A percentile compares a stretch with the other conserved stretches of the same genome.
These are phyloP conservation scores for Pseudognaphalium luteoalbum DNA, from an alignment of 129 eudicot species.

Conservation along the genomic window DNA sequence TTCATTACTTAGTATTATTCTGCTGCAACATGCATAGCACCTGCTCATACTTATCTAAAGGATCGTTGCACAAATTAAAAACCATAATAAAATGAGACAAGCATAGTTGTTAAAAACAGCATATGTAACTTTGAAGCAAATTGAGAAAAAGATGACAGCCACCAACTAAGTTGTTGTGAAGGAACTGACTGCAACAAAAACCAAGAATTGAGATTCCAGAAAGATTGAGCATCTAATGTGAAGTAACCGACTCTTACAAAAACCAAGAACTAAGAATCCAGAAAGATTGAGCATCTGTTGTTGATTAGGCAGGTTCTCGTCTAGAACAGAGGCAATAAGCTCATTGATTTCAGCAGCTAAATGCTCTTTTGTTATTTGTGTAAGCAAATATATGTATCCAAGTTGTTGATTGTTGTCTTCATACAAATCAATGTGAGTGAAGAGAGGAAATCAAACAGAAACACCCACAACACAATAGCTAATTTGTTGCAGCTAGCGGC, in stretches of 20 bases:
- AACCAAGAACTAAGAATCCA: slow-evolving; percentile 88
- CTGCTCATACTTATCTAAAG: not conserved
- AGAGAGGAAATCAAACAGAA: slow-evolving; percentile 55
- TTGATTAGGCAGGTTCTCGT: slow-evolving; percentile 90
- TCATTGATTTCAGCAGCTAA: slow-evolving; percentile 87
- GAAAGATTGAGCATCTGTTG: slow-evolving; percentile 95
- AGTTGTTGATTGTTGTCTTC: slow-evolving; percentile 46
- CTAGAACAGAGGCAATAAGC: slow-evolving; percentile 88
- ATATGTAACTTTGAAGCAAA: slow-evolving; percentile 73
- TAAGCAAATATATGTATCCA: slow-evolving; percentile 47
- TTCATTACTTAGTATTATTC: not conserved
- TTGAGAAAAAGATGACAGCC: slow-evolving; percentile 93
- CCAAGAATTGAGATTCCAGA: slow-evolving; percentile 94
- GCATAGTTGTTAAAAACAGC: not conserved
- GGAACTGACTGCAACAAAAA: slow-evolving; percentile 80
- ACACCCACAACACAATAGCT: too few relatives aligned
- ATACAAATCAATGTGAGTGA: slow-evolving; percentile 68
- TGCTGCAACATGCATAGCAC: not conserved
- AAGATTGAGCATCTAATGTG: slow-evolving; percentile 86
- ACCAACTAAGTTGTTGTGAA: slow-evolving; percentile 69
- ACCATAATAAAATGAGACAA: too few relatives aligned
- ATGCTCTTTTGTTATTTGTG: slow-evolving; percentile 73
- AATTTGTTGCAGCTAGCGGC: too few relatives aligned
- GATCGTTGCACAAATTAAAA: too few relatives aligned
- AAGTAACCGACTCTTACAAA: slow-evolving; percentile 56